Conservation (phyloP, 495 filamentous ascomycete species). For the Penicillium psychrofluorescens region DNA sequence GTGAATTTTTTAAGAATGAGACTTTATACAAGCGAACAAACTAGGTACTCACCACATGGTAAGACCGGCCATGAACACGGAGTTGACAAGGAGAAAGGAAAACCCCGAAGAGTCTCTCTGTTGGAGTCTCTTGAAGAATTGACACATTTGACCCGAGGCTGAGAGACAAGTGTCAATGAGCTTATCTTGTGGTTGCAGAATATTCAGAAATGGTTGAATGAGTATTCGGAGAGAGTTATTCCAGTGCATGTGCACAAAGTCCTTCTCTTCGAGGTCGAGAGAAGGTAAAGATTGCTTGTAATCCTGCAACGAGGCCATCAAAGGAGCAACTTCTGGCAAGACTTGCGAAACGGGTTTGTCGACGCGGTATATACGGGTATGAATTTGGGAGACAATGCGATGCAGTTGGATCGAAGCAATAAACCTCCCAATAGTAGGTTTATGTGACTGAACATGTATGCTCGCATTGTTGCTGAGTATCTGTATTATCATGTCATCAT, state of each 20-base stretch:
- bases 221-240: constrained; percentile 31
- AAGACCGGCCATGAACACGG: constrained; percentile 34
- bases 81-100: constrained; percentile 34
- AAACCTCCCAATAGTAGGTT: constrained; percentile 11
- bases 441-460: not conserved
- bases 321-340: constrained; percentile 19
- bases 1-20: not conserved
- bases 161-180: constrained; percentile 22
- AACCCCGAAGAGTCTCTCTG: constrained; percentile 31
- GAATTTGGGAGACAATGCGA: constrained; percentile 31
- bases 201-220: constrained; percentile 31
- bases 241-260: constrained; percentile 37
- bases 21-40: not conserved
- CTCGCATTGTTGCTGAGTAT: not conserved
- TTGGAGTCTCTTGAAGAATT: constrained; percentile 33
- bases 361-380: constrained; percentile 32
- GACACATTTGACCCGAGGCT: constrained; percentile 34
- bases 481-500: constrained; percentile 2
- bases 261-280: constrained; percentile 18
- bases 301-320: constrained; percentile 22
- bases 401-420: constrained; percentile 29
- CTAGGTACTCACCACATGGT: constrained; percentile 23
- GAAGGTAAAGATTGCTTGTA: constrained; percentile 21
- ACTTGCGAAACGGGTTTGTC: constrained; percentile 21
- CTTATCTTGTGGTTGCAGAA: constrained; percentile 21